These are phyloP conservation scores for Gamarada debralockiae DNA, from an alignment of 495 filamentous ascomycete genomes.

Conservation along the genomic window DNA sequence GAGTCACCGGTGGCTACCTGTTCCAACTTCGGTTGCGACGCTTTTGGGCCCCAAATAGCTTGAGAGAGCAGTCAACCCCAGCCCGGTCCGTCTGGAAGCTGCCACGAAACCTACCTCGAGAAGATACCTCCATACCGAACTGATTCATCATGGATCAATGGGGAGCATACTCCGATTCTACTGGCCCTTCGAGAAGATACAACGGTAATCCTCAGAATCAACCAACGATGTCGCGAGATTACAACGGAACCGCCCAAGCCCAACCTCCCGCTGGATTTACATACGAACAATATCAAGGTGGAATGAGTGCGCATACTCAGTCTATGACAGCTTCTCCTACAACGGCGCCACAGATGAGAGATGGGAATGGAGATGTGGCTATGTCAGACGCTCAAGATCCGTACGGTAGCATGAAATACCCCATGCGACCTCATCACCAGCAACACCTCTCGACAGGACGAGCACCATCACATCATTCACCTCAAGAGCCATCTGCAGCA, in stretches of 20 bases:
- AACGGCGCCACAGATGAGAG: conserved; percentile 62
- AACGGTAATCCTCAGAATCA: conserved; percentile 38
- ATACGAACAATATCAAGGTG: conserved; percentile 69
- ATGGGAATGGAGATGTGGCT: conserved; percentile 76
- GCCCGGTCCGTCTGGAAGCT: neutral
- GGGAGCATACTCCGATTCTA: conserved; percentile 40
- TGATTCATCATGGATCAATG: conserved; percentile 52
- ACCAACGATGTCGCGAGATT: conserved; percentile 33
- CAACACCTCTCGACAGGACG: conserved; percentile 47
- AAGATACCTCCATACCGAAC: neutral
- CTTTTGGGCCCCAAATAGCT: too few species aligned
- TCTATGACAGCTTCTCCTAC: conserved; percentile 60
- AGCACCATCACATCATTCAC: conserved; percentile 46
- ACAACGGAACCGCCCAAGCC: conserved; percentile 45
- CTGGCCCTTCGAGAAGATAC: conserved; percentile 43
- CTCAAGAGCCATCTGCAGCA: conserved; percentile 65
- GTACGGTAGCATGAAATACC: conserved; percentile 78
- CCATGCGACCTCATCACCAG: conserved; percentile 65
- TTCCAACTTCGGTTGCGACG: neutral
- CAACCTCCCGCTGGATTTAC: conserved; percentile 63
- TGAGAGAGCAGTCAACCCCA: neutral
- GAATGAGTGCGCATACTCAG: conserved; percentile 40
- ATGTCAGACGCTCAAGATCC: conserved; percentile 87
- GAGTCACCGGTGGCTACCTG: conserved; percentile 10
- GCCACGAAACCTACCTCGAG: too few species aligned